A percentile compares a stretch with the other conserved stretches of the same genome.
Evolutionary conservation across 2,329 filamentous ascomycete genomes (phyloP).

Genomic region (Paramyrothecium sp.): DNA sequence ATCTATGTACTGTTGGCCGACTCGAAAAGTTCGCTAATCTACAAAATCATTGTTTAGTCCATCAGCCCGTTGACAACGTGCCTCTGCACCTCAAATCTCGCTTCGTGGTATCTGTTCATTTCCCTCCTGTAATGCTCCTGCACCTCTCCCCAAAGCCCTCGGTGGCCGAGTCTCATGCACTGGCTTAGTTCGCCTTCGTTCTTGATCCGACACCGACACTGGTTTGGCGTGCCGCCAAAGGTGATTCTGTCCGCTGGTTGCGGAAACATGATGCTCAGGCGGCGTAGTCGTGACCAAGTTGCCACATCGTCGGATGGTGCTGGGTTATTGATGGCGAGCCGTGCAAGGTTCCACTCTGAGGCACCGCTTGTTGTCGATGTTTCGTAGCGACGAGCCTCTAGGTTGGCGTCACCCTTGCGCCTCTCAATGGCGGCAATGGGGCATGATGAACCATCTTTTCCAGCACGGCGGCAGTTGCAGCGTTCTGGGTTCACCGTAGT

Average conservation of each 20-base stretch:
- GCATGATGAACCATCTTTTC: conserved; percentile 19
- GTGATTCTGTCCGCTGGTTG: not conserved
- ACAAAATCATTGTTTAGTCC: not conserved
- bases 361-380: conserved; percentile 9
- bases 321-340: conserved; percentile 24
- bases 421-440: conserved; percentile 23
- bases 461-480: conserved; percentile 29
- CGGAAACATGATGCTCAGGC: conserved; percentile 29
- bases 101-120: not conserved
- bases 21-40: not conserved
- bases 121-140: not conserved
- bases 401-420: conserved; percentile 17
- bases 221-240: not conserved
- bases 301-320: conserved; percentile 13
- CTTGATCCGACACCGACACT: not conserved
- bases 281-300: conserved; percentile 21
- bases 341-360: conserved; percentile 28
- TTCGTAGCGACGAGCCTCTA: conserved; percentile 26
- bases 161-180: not conserved
- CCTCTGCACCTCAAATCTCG: not conserved
- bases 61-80: not conserved
- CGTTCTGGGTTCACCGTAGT: conserved; percentile 30
- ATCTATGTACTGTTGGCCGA: not conserved
- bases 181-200: not conserved
- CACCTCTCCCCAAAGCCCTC: not conserved